Conservation (phyloP, 1,284 basidiomycete genomes). For the Leccinum subrobustum region DNA sequence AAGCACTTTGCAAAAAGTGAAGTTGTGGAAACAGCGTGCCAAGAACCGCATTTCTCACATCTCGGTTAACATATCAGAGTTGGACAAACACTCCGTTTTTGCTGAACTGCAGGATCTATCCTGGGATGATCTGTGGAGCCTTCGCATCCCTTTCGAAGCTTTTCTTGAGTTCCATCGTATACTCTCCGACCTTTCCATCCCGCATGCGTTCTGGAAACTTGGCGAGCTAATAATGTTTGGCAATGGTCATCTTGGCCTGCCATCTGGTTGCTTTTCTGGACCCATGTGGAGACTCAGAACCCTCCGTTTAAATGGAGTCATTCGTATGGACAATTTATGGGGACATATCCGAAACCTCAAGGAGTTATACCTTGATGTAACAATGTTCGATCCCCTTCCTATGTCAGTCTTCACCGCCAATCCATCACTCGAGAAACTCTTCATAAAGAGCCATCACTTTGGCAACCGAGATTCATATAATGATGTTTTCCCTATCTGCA, state of each 20-base stretch:
- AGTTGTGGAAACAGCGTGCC: slow-evolving; percentile 57
- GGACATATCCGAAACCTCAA: slow-evolving; percentile 21
- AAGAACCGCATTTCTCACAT: slow-evolving; percentile 48
- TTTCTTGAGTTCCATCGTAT: slow-evolving; percentile 15
- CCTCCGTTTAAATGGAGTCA: slow-evolving; percentile 16
- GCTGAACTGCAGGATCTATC: slow-evolving; percentile 39
- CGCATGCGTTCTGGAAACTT: slow-evolving; percentile 35
- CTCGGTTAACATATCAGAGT: slow-evolving; percentile 22
- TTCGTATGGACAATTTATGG: slow-evolving; percentile 13
- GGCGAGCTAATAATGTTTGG: slow-evolving; percentile 30
- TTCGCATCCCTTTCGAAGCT: slow-evolving; percentile 28
- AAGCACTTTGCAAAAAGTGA: slow-evolving; percentile 48
- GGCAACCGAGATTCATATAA: neutral
- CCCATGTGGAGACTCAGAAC: slow-evolving; percentile 25
- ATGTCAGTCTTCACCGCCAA: slow-evolving; percentile 17
- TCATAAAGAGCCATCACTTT: slow-evolving; percentile 3
- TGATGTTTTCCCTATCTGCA: neutral
- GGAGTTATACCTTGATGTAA: slow-evolving; percentile 18
- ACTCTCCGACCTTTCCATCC: slow-evolving; percentile 30
- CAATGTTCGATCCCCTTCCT: neutral
- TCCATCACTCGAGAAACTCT: slow-evolving; percentile 25
- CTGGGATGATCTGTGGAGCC: slow-evolving; percentile 46
- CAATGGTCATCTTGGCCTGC: neutral
- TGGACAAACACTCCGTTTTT: slow-evolving; percentile 32
- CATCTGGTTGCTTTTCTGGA: slow-evolving; percentile 25